A percentile compares a stretch with the other conserved stretches of the same genome.
These are phyloP conservation scores for Fusarium vanettenii DNA, from an alignment of 2,329 filamentous ascomycete species.

Conservation along the genomic window DNA sequence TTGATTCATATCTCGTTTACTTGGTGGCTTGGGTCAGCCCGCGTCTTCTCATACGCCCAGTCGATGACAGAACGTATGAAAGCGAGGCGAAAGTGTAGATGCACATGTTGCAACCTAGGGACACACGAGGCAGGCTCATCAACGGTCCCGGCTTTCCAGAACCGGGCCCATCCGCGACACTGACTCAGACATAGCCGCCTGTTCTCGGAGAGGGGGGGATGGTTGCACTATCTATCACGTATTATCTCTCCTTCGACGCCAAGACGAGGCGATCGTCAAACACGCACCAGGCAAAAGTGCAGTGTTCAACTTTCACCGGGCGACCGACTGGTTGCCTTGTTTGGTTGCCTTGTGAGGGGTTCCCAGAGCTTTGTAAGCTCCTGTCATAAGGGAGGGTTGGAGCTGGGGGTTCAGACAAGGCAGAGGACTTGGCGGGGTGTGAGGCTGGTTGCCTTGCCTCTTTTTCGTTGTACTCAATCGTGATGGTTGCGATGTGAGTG, in stretches of 20 bases:
- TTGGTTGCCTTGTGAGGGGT: conserved; percentile 5
- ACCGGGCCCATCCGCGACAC: not conserved
- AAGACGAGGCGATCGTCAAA: not conserved
- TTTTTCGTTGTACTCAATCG: not conserved
- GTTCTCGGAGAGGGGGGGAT: not conserved
- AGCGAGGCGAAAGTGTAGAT: conserved; percentile 27
- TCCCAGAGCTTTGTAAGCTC: not conserved
- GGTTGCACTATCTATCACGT: not conserved
- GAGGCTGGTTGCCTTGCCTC: conserved; percentile 1
- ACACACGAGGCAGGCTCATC: not conserved
- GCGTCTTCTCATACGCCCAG: conserved; percentile 16
- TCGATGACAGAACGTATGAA: conserved; percentile 1
- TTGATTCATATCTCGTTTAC: conserved; percentile 13
- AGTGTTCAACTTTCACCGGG: not conserved
- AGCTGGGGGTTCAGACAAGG: not conserved
- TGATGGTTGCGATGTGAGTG: not conserved
- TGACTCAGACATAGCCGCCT: not conserved
- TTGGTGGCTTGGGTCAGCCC: conserved; percentile 18
- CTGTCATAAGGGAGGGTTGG: not conserved
- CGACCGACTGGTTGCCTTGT: conserved; percentile 2
- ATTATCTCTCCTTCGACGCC: not conserved
- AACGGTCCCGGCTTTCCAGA: not conserved
- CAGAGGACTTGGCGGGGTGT: not conserved
- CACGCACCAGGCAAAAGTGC: not conserved
- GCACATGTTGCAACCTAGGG: not conserved